These are phyloP conservation scores for Rhododendron kiyosumense DNA, from an alignment of 148 eudicot species.

Conservation along the genomic window DNA sequence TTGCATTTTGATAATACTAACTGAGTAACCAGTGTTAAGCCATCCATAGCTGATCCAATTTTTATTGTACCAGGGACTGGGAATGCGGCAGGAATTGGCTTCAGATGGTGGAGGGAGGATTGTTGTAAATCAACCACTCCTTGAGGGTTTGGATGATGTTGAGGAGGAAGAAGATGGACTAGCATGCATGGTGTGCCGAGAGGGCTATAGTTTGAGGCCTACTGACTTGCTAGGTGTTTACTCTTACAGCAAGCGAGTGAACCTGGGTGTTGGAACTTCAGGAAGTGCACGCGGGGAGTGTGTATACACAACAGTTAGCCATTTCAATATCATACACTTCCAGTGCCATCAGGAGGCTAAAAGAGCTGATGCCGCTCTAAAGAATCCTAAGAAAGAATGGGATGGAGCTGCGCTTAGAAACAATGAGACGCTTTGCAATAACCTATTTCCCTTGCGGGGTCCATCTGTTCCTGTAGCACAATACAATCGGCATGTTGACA, in stretches of 20 bases:
- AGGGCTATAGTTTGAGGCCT: conserved; percentile 89
- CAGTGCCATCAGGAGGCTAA: conserved; percentile 99
- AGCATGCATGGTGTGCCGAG: conserved; percentile 99
- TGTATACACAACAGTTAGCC: conserved; percentile 97
- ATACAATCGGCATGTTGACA: conserved; percentile 78
- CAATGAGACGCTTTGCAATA: conserved; percentile 94
- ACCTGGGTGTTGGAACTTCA: conserved; percentile 78
- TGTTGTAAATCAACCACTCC: conserved; percentile 66
- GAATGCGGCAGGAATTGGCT: conserved; percentile 73
- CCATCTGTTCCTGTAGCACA: conserved; percentile 90
- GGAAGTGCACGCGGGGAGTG: conserved; percentile 87
- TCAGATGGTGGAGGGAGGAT: conserved; percentile 98
- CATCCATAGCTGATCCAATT: not conserved
- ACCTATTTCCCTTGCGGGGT: conserved; percentile 83
- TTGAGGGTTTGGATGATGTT: conserved; percentile 94
- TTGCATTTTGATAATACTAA: not conserved
- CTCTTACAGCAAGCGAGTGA: conserved; percentile 92
- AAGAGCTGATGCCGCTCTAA: conserved; percentile 92
- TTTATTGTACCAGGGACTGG: conserved; percentile 51
- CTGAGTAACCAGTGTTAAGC: not conserved
- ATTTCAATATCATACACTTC: conserved; percentile 94
- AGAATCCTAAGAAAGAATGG: conserved; percentile 93
- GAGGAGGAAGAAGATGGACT: conserved; percentile 97
- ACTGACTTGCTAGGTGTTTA: conserved; percentile 83
- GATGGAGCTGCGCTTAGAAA: conserved; percentile 96